A percentile compares a stretch with the other conserved stretches of the same genome.
Conservation (phyloP, 108 stramenopile species). For the Schizochytrium sp. region DNA sequence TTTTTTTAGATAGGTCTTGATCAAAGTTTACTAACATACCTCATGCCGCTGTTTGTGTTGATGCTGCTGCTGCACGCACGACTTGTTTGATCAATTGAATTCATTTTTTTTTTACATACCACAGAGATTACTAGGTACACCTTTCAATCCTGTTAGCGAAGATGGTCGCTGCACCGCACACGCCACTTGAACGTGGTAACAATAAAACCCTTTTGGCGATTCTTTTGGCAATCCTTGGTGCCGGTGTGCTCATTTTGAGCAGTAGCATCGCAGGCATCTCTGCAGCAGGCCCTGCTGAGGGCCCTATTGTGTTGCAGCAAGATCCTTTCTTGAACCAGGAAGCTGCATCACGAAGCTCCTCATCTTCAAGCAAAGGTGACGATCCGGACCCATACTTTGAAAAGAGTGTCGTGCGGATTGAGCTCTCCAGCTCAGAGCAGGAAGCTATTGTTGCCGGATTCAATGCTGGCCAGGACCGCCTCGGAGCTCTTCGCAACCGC, state of each 20-base stretch:
- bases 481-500: slow-evolving; percentile 11
- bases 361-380: not conserved
- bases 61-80: no score
- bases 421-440: not conserved
- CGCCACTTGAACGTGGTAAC: not conserved
- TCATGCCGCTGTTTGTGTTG: no score
- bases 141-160: no score
- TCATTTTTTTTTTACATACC: no score
- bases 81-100: no score
- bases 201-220: not conserved
- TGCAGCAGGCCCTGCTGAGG: not conserved
- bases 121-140: no score
- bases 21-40: no score
- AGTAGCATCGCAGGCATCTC: not conserved
- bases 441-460: not conserved
- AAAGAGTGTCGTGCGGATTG: slow-evolving; percentile 27
- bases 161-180: no score
- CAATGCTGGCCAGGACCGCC: not conserved
- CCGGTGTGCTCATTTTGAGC: slow-evolving; percentile 12
- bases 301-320: not conserved
- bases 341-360: no score
- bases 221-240: not conserved
- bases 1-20: no score
- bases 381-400: slow-evolving; percentile 14
- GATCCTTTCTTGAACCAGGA: not conserved